Conservation (phyloP, 2,329 filamentous ascomycete species). For the Nakataea oryzae region DNA sequence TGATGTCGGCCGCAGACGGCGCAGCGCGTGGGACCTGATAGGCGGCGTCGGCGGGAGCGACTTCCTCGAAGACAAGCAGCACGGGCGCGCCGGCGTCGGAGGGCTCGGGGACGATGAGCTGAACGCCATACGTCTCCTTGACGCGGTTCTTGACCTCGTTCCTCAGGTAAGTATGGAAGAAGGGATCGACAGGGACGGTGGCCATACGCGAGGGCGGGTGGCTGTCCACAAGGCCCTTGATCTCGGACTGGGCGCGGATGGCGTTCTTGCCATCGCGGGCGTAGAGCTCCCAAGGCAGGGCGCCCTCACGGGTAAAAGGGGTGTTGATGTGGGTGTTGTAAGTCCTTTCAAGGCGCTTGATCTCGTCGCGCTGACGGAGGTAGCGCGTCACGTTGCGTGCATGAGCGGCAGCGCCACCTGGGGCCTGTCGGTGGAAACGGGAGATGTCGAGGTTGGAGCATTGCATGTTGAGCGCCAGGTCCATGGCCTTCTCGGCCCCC, state of each 20-base stretch:
- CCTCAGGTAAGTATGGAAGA: slow-evolving; percentile 66
- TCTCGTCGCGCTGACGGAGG: slow-evolving; percentile 68
- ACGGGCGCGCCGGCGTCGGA: slow-evolving; percentile 49
- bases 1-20: slow-evolving; percentile 38
- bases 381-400: slow-evolving; percentile 83
- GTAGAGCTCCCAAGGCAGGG: slow-evolving; percentile 79
- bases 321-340: slow-evolving; percentile 85
- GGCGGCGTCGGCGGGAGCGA: slow-evolving; percentile 23
- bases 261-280: slow-evolving; percentile 77
- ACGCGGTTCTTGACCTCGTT: slow-evolving; percentile 53
- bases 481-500: slow-evolving; percentile 76
- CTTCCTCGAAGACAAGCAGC: slow-evolving; percentile 54
- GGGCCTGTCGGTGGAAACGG: slow-evolving; percentile 64
- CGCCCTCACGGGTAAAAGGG: slow-evolving; percentile 57
- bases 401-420: slow-evolving; percentile 63
- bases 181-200: slow-evolving; percentile 60
- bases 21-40: slow-evolving; percentile 46
- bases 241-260: slow-evolving; percentile 63
- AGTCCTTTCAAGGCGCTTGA: slow-evolving; percentile 68
- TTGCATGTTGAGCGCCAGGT: slow-evolving; percentile 79
- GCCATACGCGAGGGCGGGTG: slow-evolving; percentile 65
- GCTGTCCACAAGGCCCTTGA: slow-evolving; percentile 61
- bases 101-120: slow-evolving; percentile 59
- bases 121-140: slow-evolving; percentile 60
- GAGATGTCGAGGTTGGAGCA: slow-evolving; percentile 75